Percentiles rank a stretch among this genome's conserved stretches.
Conservation (phyloP, 176 grass and related monocot species). For the Puya raimondii region DNA sequence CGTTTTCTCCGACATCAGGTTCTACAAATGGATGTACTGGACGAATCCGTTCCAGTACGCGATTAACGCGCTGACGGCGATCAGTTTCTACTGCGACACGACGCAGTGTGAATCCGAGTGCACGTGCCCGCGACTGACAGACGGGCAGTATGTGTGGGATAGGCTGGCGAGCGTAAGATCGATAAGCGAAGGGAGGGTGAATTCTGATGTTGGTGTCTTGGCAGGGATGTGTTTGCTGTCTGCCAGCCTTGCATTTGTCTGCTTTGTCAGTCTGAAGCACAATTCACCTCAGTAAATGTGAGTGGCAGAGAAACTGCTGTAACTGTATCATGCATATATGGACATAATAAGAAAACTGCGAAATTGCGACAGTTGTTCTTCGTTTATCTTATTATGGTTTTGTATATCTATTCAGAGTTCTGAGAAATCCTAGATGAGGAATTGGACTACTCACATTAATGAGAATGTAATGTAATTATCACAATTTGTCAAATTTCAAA, state of each 20-base stretch:
- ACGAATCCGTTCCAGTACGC: constrained; percentile 25
- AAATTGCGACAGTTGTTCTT: too few relatives aligned
- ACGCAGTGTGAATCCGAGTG: constrained; percentile 5
- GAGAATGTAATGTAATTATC: too few relatives aligned
- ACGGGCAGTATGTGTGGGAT: constrained; percentile 28
- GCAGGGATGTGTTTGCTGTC: constrained; percentile 16
- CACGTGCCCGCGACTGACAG: constrained; percentile 17
- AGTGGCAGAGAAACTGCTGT: not conserved
- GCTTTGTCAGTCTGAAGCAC: constrained; percentile 18
- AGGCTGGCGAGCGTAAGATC: constrained; percentile 10
- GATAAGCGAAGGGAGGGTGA: constrained; percentile 8
- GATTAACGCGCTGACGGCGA: constrained; percentile 10
- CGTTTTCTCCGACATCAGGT: constrained; percentile 21
- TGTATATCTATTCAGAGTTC: too few relatives aligned
- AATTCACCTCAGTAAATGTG: constrained; percentile 14
- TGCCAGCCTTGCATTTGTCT: constrained; percentile 7
- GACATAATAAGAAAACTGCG: too few relatives aligned
- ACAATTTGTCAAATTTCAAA: too few relatives aligned
- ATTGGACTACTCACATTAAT: too few relatives aligned
- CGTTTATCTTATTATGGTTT: too few relatives aligned
- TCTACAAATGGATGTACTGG: constrained; percentile 33
- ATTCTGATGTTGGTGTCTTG: constrained; percentile 12
- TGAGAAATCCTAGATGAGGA: too few relatives aligned
- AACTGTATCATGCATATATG: not conserved
- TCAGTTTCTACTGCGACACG: constrained; percentile 29